Conservation (phyloP, 2,329 filamentous ascomycete species). For the Colletotrichum musicola region DNA sequence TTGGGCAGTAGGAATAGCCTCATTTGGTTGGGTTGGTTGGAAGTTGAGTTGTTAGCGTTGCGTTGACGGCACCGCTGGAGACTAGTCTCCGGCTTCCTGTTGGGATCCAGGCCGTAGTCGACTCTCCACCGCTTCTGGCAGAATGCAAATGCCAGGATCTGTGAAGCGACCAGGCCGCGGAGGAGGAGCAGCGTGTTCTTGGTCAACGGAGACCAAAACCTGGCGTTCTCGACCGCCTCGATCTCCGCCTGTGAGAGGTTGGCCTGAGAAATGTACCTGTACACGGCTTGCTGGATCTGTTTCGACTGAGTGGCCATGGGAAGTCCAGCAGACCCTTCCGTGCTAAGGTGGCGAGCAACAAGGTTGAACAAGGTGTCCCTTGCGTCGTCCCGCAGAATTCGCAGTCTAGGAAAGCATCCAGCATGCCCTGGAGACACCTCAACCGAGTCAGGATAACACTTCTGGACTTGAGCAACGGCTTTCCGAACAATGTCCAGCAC, state of each 20-base stretch:
- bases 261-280: constrained; percentile 58
- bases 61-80: too few relatives aligned
- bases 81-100: constrained; percentile 54
- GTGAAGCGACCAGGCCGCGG: constrained; percentile 67
- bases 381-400: constrained; percentile 57
- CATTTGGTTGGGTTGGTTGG: too few relatives aligned
- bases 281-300: constrained; percentile 48
- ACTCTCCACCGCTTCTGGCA: constrained; percentile 73
- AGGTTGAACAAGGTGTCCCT: constrained; percentile 44
- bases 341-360: constrained; percentile 57
- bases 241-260: constrained; percentile 49
- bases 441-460: constrained; percentile 52
- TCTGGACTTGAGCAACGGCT: constrained; percentile 47
- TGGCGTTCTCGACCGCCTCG: constrained; percentile 47
- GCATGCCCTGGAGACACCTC: constrained; percentile 51
- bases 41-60: too few relatives aligned
- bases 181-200: constrained; percentile 59
- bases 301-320: constrained; percentile 54
- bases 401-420: constrained; percentile 61
- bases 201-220: constrained; percentile 52
- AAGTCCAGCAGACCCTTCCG: constrained; percentile 55
- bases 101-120: constrained; percentile 69
- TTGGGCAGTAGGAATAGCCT: too few relatives aligned
- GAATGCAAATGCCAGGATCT: constrained; percentile 67
- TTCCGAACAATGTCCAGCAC: constrained; percentile 59